These are phyloP conservation scores for Aspergillus ibericus DNA, from an alignment of 2,329 filamentous ascomycete genomes.

Conservation along the genomic window DNA sequence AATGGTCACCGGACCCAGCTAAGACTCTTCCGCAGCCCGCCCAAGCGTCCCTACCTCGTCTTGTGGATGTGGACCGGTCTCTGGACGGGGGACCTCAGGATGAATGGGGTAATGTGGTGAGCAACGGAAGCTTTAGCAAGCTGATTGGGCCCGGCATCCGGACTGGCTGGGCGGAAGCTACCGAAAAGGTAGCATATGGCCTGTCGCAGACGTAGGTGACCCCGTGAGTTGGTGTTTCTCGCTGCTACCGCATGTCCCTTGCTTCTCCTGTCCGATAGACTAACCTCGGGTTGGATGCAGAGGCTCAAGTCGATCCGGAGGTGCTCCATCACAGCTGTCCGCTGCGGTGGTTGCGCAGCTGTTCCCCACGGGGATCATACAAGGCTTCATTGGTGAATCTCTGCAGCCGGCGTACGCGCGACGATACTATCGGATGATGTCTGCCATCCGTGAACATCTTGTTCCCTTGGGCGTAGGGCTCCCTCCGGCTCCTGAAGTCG, in stretches of 20 bases:
- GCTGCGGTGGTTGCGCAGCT: conserved; percentile 59
- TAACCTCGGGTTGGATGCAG: conserved; percentile 33
- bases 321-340: conserved; percentile 60
- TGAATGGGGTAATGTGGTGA: conserved; percentile 76
- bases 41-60: conserved; percentile 61
- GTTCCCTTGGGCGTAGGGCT: conserved; percentile 60
- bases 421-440: conserved; percentile 57
- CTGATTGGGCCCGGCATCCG: conserved; percentile 77
- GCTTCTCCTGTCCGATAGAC: conserved; percentile 4
- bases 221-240: not conserved
- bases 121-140: conserved; percentile 90
- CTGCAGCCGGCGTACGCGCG: conserved; percentile 58
- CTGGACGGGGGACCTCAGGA: conserved; percentile 61
- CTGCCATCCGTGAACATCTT: conserved; percentile 61
- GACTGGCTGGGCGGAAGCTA: conserved; percentile 85
- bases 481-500: conserved; percentile 43
- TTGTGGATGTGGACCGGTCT: conserved; percentile 74
- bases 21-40: conserved; percentile 21
- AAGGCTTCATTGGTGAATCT: conserved; percentile 53
- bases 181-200: conserved; percentile 59
- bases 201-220: conserved; percentile 59
- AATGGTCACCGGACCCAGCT: conserved; percentile 62
- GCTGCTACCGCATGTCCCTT: conserved; percentile 13
- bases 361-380: conserved; percentile 52
- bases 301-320: conserved; percentile 60